A percentile compares a stretch with the other conserved stretches of the same genome.
Evolutionary conservation across 2,329 filamentous ascomycete species (phyloP).

Genomic region (Immersiporthe knoxdaviesiana): DNA sequence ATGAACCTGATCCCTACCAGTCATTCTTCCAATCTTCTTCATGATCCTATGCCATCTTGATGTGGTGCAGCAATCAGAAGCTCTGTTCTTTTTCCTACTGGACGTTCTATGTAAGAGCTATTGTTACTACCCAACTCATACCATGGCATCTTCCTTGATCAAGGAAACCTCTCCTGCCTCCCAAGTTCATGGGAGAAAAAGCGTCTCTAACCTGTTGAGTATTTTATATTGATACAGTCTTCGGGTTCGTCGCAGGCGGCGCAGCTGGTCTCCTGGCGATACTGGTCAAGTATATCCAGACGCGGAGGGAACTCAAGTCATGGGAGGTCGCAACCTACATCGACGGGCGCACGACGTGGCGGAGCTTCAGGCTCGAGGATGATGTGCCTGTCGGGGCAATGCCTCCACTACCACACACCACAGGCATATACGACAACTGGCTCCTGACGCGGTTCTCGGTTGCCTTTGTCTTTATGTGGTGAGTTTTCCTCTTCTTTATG

Average conservation of each 20-base stretch:
- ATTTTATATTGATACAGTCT: neutral
- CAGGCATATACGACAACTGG: conserved; percentile 26
- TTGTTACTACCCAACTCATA: too few species aligned
- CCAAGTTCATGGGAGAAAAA: neutral
- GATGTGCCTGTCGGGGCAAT: conserved; percentile 5
- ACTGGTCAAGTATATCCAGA: conserved; percentile 24
- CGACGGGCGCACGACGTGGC: conserved; percentile 15
- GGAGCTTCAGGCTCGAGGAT: conserved; percentile 20
- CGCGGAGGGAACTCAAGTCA: conserved; percentile 17
- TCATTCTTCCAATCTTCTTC: conserved; percentile 13
- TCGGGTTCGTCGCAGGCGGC: conserved; percentile 14
- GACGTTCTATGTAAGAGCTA: conserved; percentile 11
- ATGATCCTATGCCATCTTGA: conserved; percentile 11
- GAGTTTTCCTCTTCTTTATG: too few species aligned
- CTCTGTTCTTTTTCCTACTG: conserved; percentile 12
- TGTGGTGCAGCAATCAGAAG: neutral
- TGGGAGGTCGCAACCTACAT: conserved; percentile 19
- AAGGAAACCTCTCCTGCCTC: neutral
- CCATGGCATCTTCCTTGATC: neutral
- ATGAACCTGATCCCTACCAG: neutral
- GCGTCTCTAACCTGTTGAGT: neutral
- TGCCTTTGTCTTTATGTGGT: conserved; percentile 24
- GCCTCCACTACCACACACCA: neutral
- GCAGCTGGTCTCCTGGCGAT: conserved; percentile 21
- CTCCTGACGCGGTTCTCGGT: conserved; percentile 26